These are phyloP conservation scores for Calocybe cyanea DNA, from an alignment of 768 basidiomycete species.

Conservation along the genomic window DNA sequence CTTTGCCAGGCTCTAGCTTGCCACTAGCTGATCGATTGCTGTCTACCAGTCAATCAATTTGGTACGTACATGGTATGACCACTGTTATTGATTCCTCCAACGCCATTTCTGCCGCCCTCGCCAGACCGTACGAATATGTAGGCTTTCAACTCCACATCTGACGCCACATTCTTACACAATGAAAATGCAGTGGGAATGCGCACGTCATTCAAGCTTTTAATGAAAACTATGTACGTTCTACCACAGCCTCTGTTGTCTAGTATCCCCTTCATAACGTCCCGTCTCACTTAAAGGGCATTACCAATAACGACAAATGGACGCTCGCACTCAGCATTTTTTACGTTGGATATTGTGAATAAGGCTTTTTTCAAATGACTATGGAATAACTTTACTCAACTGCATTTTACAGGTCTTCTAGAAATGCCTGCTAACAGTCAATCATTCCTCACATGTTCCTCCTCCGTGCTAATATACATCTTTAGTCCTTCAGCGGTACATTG, in stretches of 20 bases:
- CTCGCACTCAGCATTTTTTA: conserved; percentile 56
- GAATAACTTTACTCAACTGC: background rate
- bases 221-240: conserved; percentile 40
- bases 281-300: conserved; percentile 35
- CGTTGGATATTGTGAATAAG: conserved; percentile 52
- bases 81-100: too few species aligned
- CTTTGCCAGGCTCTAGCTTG: too few species aligned
- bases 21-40: conserved; percentile 14
- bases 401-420: conserved; percentile 40
- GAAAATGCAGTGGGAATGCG: conserved; percentile 44
- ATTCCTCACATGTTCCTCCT: background rate
- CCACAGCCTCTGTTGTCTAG: too few species aligned
- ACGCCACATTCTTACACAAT: background rate
- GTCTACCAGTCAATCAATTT: conserved; percentile 41
- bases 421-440: conserved; percentile 47
- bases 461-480: too few species aligned
- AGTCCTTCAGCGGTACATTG: conserved; percentile 56
- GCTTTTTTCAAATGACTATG: too few species aligned
- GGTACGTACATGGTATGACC: conserved; percentile 25
- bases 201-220: conserved; percentile 52
- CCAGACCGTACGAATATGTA: conserved; percentile 58
- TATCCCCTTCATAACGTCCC: background rate
- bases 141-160: conserved; percentile 6
- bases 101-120: background rate
- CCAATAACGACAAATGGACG: conserved; percentile 53